Evolutionary conservation across 2,329 filamentous ascomycete species (phyloP).

Genomic region (Epicoccum nigrum): DNA sequence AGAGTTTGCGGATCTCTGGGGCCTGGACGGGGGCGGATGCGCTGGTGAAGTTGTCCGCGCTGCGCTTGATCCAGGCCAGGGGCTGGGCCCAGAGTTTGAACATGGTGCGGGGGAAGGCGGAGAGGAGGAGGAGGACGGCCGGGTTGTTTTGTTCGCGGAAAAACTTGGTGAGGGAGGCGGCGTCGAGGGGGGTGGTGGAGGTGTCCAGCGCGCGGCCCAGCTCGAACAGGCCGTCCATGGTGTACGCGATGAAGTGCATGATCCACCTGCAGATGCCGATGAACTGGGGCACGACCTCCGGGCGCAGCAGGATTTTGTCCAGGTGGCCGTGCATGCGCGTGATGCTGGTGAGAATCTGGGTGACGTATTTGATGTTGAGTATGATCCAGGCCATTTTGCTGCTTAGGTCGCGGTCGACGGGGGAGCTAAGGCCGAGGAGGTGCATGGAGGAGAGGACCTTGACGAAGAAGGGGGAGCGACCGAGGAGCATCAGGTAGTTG

Average conservation of each 20-base stretch:
- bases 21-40: conserved; percentile 49
- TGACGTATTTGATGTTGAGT: conserved; percentile 74
- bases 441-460: conserved; percentile 80
- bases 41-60: conserved; percentile 39
- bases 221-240: conserved; percentile 59
- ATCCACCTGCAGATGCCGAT: conserved; percentile 80
- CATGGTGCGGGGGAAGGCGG: conserved; percentile 45
- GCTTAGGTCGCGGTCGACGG: conserved; percentile 61
- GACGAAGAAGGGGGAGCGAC: conserved; percentile 71
- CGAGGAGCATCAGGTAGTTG: conserved; percentile 44
- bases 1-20: conserved; percentile 51
- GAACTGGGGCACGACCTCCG: conserved; percentile 44
- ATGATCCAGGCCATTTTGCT: conserved; percentile 78
- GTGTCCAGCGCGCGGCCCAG: conserved; percentile 29
- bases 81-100: conserved; percentile 46
- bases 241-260: conserved; percentile 66
- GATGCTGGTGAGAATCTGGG: conserved; percentile 67
- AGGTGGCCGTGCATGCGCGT: conserved; percentile 55
- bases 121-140: conserved; percentile 40
- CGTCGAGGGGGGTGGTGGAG: conserved; percentile 46
- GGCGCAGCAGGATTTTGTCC: conserved; percentile 49
- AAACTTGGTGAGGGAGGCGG: conserved; percentile 32
- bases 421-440: conserved; percentile 66
- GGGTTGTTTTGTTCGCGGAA: conserved; percentile 45
- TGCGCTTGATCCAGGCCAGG: conserved; percentile 39